Evolutionary conservation across 257 asterid genomes (phyloP), one percentile per base, ranked within the genome.

Genomic region (Jacaranda copaia): DNA sequence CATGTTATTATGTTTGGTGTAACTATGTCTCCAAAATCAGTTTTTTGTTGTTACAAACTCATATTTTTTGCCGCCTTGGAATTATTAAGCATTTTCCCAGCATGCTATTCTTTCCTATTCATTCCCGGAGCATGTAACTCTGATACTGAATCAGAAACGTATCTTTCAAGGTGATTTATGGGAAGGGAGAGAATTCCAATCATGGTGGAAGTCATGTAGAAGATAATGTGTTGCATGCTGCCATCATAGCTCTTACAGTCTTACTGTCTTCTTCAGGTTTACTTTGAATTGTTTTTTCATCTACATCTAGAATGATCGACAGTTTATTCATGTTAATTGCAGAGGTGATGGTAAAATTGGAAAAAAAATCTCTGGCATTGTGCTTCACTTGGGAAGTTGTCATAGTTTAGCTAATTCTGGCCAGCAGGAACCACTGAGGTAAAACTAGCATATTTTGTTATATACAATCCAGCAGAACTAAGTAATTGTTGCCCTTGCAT

Each of bases 341-440:
- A 96, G 99, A 92, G 98, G 99, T 15, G 97, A 98, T 62, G 98
- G 98, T 76, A 96, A 87, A 90, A 79, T 88, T 81, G 98, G n/a
- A 70, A 91, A 89, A 85, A 96, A 79, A 81, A n/a, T n/a, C n/a
- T n/a, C n/a, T n/a, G n/a, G n/a, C n/a, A n/a, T n/a, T n/a, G n/a
- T n/a, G n/a, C n/a, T n/a, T 84, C 98, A 89, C 87, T 87, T 90
- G 77, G 99, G 98, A 83, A 86, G 85, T 83, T 90, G 98, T 83
- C 97, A 93, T 85, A 84, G 90, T 76, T 90, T 90, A 77, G 89
- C 93, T 64, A 84, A 75, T 76, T 80, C 90, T 78, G 98, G 94
- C 78, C 97, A 82, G 82, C 91, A 68, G 83, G 99, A 95, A 74
- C 97, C 98, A 45, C 85, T 93, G 63, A 93, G 96, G 99, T 96